Conservation (phyloP, 805 yeast species). For the Schwanniomyces sp. region DNA sequence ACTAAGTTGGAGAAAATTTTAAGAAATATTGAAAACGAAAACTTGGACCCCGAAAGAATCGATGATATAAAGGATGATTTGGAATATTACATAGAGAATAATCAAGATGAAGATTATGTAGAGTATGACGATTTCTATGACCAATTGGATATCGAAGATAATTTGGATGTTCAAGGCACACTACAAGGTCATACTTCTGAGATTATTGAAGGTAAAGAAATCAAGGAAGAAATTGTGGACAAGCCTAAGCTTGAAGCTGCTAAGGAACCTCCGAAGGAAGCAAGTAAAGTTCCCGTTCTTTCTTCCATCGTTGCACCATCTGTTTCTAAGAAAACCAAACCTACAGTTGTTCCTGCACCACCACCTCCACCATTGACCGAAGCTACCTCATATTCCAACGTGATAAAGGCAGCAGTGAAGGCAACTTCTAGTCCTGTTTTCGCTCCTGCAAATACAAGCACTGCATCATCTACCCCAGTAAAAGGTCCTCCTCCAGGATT, state of each 20-base stretch:
- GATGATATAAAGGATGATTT: conserved; percentile 84
- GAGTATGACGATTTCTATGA: conserved; percentile 94
- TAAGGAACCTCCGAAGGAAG: conserved; percentile 1
- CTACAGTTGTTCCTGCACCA: conserved; percentile 17
- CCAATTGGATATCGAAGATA: conserved; percentile 63
- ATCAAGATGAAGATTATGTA: conserved; percentile 88
- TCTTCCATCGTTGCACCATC: conserved; percentile 8
- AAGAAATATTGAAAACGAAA: conserved; percentile 76
- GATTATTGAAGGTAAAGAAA: conserved; percentile 3
- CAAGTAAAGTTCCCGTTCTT: conserved; percentile 2
- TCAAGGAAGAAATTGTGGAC: neutral
- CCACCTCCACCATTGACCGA: conserved; percentile 21
- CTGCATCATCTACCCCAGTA: conserved; percentile 2
- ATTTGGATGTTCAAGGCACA: conserved; percentile 25
- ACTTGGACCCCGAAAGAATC: conserved; percentile 72
- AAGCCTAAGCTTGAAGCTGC: conserved; percentile 3
- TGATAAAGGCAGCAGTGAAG: conserved; percentile 20
- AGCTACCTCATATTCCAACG: conserved; percentile 22
- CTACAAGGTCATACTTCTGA: conserved; percentile 18
- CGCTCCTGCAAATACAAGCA: conserved; percentile 1
- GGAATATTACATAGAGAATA: conserved; percentile 88
- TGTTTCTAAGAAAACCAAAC: conserved; percentile 13
- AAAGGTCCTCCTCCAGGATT: conserved; percentile 14
- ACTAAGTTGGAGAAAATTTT: conserved; percentile 75
- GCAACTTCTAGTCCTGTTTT: conserved; percentile 8